Evolutionary conservation across 192 early-diverging fungal species (phyloP).

Genomic region (Dissophora globulifera): DNA sequence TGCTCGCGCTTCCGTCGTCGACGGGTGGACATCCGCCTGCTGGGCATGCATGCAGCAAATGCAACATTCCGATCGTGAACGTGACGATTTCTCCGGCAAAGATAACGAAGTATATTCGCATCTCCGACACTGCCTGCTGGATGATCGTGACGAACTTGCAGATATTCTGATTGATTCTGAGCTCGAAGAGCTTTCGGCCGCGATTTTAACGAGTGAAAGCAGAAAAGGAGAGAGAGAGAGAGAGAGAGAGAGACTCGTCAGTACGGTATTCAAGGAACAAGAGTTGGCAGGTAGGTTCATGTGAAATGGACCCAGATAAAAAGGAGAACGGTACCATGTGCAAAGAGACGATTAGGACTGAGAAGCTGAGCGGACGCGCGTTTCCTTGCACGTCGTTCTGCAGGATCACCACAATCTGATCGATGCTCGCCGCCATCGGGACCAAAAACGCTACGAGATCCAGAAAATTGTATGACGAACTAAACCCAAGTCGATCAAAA

Average conservation of each 20-base stretch:
- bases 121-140: background rate
- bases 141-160: slow-evolving; percentile 27
- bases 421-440: background rate
- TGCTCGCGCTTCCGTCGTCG: background rate
- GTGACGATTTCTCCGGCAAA: slow-evolving; percentile 14
- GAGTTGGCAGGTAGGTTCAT: background rate
- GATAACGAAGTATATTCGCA: slow-evolving; percentile 28
- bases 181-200: background rate
- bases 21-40: background rate
- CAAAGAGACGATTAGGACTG: slow-evolving; percentile 1
- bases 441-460: background rate
- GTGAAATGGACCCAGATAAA: background rate
- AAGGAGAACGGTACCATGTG: slow-evolving; percentile 2
- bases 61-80: slow-evolving; percentile 15
- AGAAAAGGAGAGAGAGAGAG: too few species aligned
- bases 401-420: background rate
- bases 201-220: too few species aligned
- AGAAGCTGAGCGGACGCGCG: background rate
- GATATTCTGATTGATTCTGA: background rate
- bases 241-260: background rate
- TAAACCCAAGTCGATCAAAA: background rate
- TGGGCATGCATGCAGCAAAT: slow-evolving; percentile 7
- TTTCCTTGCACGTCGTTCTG: background rate
- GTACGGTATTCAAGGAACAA: background rate
- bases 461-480: slow-evolving; percentile 9